Percentiles rank a stretch among this genome's conserved stretches.
These are phyloP conservation scores for Chaetomium cochliodes DNA, from an alignment of 495 filamentous ascomycete genomes.

Conservation along the genomic window DNA sequence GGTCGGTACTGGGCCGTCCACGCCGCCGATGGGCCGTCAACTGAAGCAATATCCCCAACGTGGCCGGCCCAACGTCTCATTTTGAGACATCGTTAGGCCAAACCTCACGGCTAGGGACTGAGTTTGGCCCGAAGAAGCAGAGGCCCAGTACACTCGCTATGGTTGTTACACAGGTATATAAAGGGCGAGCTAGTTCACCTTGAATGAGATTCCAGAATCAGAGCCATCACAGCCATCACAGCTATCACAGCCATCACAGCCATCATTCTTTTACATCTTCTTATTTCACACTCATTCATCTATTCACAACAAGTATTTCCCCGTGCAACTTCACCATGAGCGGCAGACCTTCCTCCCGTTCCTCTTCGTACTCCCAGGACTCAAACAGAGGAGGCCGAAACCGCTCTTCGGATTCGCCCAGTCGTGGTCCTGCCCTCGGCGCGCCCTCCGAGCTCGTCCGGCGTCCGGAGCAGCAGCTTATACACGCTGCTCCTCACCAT, in stretches of 20 bases:
- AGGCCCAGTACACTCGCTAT: neutral
- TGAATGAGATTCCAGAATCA: too few species aligned
- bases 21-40: neutral
- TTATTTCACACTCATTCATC: neutral
- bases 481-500: too few species aligned
- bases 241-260: too few species aligned
- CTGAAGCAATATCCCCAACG: neutral
- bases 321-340: neutral
- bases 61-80: neutral
- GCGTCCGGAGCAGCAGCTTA: neutral
- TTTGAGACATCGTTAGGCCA: neutral
- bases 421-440: too few species aligned
- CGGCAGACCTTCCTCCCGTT: neutral
- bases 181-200: neutral
- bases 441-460: too few species aligned
- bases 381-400: neutral
- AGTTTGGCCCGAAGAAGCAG: neutral
- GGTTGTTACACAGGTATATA: neutral
- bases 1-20: neutral
- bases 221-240: too few species aligned
- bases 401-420: too few species aligned
- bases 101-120: neutral
- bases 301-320: neutral
- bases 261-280: neutral
- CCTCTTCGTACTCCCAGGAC: slow-evolving; percentile 2